Percentiles rank a stretch among this genome's conserved stretches.
Conservation (phyloP, 306 rosid genomes). For the Vigna trinervia region DNA sequence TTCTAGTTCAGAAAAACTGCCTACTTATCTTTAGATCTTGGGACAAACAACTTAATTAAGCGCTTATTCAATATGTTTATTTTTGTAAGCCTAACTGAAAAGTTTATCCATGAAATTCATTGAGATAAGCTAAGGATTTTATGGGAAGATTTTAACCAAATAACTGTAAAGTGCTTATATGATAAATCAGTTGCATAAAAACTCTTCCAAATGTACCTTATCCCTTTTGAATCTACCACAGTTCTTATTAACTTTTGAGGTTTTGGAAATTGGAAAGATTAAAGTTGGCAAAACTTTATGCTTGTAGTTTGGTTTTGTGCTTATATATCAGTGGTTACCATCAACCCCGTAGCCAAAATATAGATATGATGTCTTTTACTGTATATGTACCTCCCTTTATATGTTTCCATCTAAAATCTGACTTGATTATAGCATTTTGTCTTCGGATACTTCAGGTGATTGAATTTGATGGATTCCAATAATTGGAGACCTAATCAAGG, state of each 20-base stretch:
- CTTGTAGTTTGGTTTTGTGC: background rate
- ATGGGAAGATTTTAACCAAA: background rate
- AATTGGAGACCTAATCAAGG: conserved; percentile 58
- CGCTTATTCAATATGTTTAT: background rate
- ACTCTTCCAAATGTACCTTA: background rate
- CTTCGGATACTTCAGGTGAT: conserved; percentile 31
- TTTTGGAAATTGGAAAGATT: conserved; percentile 10
- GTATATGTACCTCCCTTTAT: background rate
- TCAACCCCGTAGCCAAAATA: background rate
- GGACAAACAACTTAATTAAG: background rate
- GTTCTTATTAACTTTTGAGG: background rate
- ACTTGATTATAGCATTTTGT: conserved; percentile 16
- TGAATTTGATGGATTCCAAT: conserved; percentile 47
- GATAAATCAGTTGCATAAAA: background rate
- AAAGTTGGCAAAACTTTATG: background rate
- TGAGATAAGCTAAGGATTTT: background rate
- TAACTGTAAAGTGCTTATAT: background rate
- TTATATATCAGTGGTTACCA: conserved; percentile 9
- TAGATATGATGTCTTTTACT: background rate
- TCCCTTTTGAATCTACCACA: background rate
- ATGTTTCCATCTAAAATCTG: conserved; percentile 29
- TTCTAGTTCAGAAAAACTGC: conserved; percentile 11
- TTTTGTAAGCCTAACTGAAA: background rate
- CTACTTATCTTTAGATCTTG: background rate
- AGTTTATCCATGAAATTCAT: background rate